Conservation (phyloP, 2,329 filamentous ascomycete genomes). For the Aspergillus vadensis region DNA sequence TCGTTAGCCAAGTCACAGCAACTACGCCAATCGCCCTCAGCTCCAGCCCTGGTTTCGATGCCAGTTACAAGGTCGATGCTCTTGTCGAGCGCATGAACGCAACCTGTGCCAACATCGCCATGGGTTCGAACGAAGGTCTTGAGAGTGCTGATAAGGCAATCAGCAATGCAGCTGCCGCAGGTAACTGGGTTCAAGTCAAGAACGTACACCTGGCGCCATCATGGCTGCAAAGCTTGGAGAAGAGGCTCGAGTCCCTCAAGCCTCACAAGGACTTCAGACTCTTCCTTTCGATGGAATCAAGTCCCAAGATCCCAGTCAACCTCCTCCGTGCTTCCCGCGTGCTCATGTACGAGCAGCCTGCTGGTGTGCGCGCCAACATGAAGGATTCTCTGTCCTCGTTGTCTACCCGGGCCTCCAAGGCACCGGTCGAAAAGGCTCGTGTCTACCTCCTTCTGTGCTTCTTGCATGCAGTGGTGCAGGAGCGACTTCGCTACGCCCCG, state of each 20-base stretch:
- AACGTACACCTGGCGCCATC: conserved; percentile 95
- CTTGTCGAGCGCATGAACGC: conserved; percentile 82
- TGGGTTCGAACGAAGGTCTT: conserved; percentile 95
- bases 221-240: conserved; percentile 96
- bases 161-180: conserved; percentile 83
- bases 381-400: conserved; percentile 91
- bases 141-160: conserved; percentile 95
- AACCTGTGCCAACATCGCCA: conserved; percentile 93
- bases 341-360: conserved; percentile 97
- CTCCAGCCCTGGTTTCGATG: conserved; percentile 95
- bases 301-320: conserved; percentile 95
- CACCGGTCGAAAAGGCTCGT: conserved; percentile 85
- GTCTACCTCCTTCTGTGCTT: conserved; percentile 91
- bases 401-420: conserved; percentile 72
- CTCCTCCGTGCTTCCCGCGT: conserved; percentile 89
- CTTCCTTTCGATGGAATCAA: conserved; percentile 98
- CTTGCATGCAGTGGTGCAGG: conserved; percentile 93
- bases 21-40: conserved; percentile 86
- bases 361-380: conserved; percentile 96
- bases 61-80: conserved; percentile 97
- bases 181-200: conserved; percentile 97
- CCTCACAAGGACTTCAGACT: conserved; percentile 90
- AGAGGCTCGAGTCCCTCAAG: conserved; percentile 92
- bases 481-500: conserved; percentile 89
- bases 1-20: conserved; percentile 80